Evolutionary conservation across 2,329 filamentous ascomycete genomes (phyloP), one percentile per base, ranked within the genome.

Genomic region (Xylaria polymorpha): DNA sequence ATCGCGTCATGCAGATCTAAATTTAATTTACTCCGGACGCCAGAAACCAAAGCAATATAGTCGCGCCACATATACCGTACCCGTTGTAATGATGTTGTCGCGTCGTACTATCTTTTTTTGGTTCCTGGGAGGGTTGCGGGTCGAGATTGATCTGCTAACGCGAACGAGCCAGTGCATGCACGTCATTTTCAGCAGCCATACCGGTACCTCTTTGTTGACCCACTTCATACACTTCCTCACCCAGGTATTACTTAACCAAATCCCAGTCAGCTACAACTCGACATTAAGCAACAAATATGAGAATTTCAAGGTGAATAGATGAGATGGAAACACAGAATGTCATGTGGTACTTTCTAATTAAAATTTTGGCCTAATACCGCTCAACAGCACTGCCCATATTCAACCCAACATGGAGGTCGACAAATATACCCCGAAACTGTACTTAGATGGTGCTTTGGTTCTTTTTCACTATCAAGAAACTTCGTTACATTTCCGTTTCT

Each of bases 21-120:
- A 43, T 25, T 25, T 15, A 10, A 43, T 25, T 46, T 18, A 39
- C 35, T 1, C 15, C 2, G 41, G 25, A 46, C 37, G 55, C 53
- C 46, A 50, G 18, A 14, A 39, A 20, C 20, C 35, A 22, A 46
- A 12, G 58, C 20, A 35, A 22, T 29, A 29, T 20, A 43, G 51
- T 50, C 25, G 43, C 64, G 57, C 58, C 43, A 22, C 58, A 46
- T 55, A 41, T 56, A 41, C 43, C n/a, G 64, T 43, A 46, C 15
- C 2, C 2, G 35, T 67, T 43, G 25, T 43, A 25, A 37, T 46
- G 25, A 53, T 56, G 63, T 69, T 46, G 61, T 67, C 46, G 67
- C 61, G 67, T 59, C 22, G 43, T 39, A 64, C n/a, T n/a, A n/a
- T 56, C 50, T 64, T 68, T 66, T 68, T 64, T 53, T 35, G 25